Conservation (phyloP, 2,329 filamentous ascomycete species). For the Fusarium austroafricanum region DNA sequence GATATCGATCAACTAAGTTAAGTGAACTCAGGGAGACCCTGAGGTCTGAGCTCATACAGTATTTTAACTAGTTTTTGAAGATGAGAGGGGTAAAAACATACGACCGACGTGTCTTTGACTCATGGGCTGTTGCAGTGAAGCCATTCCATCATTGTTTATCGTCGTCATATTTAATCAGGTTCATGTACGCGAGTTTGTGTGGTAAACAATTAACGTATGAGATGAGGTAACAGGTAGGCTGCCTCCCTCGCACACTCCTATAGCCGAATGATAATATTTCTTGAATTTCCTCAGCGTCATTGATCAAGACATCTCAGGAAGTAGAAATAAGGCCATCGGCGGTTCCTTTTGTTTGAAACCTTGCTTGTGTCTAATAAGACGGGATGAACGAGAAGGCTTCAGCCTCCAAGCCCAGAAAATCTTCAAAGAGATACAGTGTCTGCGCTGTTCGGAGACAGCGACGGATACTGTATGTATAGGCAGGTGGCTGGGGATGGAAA, state of each 20-base stretch:
- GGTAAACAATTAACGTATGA: background rate
- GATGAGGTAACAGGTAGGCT: background rate
- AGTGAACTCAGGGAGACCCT: slow-evolving; percentile 11
- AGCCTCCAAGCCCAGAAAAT: background rate
- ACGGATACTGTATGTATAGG: slow-evolving; percentile 17
- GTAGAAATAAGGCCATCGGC: slow-evolving; percentile 22
- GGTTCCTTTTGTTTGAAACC: slow-evolving; percentile 21
- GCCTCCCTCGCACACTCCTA: slow-evolving; percentile 1
- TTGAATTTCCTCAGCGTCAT: slow-evolving; percentile 28
- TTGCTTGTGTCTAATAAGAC: background rate
- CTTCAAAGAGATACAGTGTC: slow-evolving; percentile 8
- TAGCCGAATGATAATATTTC: background rate
- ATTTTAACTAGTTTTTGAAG: background rate
- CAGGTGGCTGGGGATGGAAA: slow-evolving; percentile 4
- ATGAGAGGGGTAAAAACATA: slow-evolving; percentile 6
- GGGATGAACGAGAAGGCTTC: background rate
- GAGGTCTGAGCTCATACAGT: slow-evolving; percentile 16
- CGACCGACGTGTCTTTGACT: slow-evolving; percentile 19
- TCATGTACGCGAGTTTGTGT: slow-evolving; percentile 19
- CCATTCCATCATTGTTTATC: slow-evolving; percentile 8
- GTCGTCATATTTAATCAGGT: background rate
- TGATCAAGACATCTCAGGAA: slow-evolving; percentile 9
- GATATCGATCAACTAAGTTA: slow-evolving; percentile 3
- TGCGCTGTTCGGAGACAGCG: accelerated
- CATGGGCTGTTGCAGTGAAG: slow-evolving; percentile 21